Evolutionary conservation across 345 rosid species (phyloP), one percentile per base, ranked within the genome.

Genomic region (Trapa bicornis): DNA sequence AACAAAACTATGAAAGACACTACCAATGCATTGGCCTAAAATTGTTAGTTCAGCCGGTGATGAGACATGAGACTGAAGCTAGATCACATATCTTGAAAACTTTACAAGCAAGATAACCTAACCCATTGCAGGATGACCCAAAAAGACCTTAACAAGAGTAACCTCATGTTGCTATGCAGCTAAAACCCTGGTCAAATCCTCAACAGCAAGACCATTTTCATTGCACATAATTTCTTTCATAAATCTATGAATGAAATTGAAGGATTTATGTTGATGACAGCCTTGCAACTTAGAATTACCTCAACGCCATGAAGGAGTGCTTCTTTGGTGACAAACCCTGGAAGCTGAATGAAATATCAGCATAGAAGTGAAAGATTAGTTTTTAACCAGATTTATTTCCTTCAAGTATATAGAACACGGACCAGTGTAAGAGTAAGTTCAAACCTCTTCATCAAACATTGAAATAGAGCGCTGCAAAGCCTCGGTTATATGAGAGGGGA

Each of bases 231-330:
- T 14, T 3, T 50, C 5, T 0, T 50, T 50, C 17, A 3, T 50
- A 14, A 14, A 50, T 3, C 54, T 52, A 29, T 29, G 60, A 6
- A 2, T 54, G 35, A 22, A 22, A n/a, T n/a, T 54, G 32, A 16
- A 39, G 66, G 17, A 63, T 41, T 63, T 16, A 22, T 9, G 17
- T 61, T 1, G 35, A 42, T 15, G 14, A 37, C 39, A 53, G 70
- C 56, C 63, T 52, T 47, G 64, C 4, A 37, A 35, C 22, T 10
- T 6, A 35, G 37, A 17, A 42, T 64, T 82, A 93, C 99, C 97
- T 93, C 99, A 66, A 86, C 97, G 6, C 97, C 97, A 43, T 90
- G 97, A 74, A 93, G 99, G 73, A 93, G 92, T 67, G 91, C 99
- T 29, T 86, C 89, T 66, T 82, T 76, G 52, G 97, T 81, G 74